Evolutionary conservation across 1,284 basidiomycete species (phyloP).

Genomic region (Agaricales sp.): DNA sequence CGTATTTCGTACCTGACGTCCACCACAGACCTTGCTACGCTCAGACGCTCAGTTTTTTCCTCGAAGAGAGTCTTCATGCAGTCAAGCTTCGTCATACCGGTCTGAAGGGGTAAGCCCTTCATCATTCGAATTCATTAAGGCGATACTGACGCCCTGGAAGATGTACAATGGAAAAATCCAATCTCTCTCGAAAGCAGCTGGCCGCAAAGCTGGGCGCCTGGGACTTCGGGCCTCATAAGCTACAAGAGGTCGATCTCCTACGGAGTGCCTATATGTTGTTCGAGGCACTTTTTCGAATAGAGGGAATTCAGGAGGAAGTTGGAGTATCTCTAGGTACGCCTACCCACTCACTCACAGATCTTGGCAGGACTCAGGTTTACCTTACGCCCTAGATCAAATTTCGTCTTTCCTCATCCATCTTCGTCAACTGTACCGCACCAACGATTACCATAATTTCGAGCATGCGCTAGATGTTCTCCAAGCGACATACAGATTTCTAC

Average conservation of each 20-base stretch:
- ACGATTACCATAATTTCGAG: conserved; percentile 93
- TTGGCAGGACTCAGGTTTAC: conserved; percentile 3
- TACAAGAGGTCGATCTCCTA: conserved; percentile 73
- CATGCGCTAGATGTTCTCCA: conserved; percentile 94
- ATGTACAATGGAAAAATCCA: neutral
- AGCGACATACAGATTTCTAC: conserved; percentile 80
- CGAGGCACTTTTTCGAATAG: conserved; percentile 58
- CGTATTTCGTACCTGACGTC: conserved; percentile 2
- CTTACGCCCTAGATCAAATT: conserved; percentile 45
- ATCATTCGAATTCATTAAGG: conserved; percentile 7
- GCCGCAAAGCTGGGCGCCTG: conserved; percentile 48
- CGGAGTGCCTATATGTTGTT: conserved; percentile 75
- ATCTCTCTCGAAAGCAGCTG: neutral
- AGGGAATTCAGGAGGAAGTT: conserved; percentile 62
- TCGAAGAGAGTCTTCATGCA: conserved; percentile 22
- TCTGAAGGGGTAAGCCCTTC: conserved; percentile 26
- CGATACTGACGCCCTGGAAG: no score
- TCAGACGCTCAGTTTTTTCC: conserved; percentile 41
- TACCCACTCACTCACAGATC: conserved; percentile 14
- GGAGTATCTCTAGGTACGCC: conserved; percentile 60
- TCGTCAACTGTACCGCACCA: conserved; percentile 78
- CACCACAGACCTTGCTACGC: conserved; percentile 28
- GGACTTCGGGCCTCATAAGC: conserved; percentile 80
- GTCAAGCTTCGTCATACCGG: conserved; percentile 50
- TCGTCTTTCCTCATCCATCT: conserved; percentile 73